Conservation (phyloP, 2,329 filamentous ascomycete genomes). For the Coleophoma eucalyptorum region DNA sequence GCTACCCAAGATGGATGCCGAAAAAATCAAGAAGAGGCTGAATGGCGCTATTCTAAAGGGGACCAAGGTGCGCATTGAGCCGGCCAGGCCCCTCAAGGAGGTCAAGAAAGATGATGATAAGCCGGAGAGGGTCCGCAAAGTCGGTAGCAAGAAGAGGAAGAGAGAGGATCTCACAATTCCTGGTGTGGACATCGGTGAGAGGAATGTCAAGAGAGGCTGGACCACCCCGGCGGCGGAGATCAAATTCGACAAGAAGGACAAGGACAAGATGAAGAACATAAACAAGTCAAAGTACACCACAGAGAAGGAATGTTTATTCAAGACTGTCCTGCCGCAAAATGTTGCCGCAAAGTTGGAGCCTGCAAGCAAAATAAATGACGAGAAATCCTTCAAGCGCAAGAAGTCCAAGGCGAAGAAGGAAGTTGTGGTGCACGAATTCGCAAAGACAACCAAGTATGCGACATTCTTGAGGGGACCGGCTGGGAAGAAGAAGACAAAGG, state of each 20-base stretch:
- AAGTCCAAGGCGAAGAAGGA: slow-evolving; percentile 58
- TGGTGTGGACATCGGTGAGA: slow-evolving; percentile 66
- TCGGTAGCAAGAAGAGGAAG: slow-evolving; percentile 45
- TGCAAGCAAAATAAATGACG: slow-evolving; percentile 23
- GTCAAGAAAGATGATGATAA: slow-evolving; percentile 30
- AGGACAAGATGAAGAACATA: slow-evolving; percentile 54
- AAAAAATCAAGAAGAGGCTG: slow-evolving; percentile 88
- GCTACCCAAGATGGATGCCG: slow-evolving; percentile 74
- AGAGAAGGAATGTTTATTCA: slow-evolving; percentile 78
- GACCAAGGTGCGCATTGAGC: slow-evolving; percentile 78
- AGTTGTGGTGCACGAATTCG: slow-evolving; percentile 82
- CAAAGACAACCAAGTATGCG: slow-evolving; percentile 77
- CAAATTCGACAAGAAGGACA: slow-evolving; percentile 45
- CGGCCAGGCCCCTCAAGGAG: slow-evolving; percentile 63
- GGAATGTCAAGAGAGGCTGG: slow-evolving; percentile 34
- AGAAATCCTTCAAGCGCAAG: slow-evolving; percentile 44
- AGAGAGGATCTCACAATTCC: slow-evolving; percentile 46
- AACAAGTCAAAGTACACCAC: slow-evolving; percentile 77
- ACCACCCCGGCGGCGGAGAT: slow-evolving; percentile 45
- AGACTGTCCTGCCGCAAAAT: slow-evolving; percentile 69
- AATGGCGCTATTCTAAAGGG: slow-evolving; percentile 84
- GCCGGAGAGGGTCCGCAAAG: slow-evolving; percentile 34
- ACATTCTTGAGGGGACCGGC: slow-evolving; percentile 67
- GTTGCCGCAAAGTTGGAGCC: slow-evolving; percentile 31
- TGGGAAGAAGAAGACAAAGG: slow-evolving; percentile 36